Evolutionary conservation across 1,139 yeast species (phyloP).

Genomic region (Blastobotrys buckinghamii): DNA sequence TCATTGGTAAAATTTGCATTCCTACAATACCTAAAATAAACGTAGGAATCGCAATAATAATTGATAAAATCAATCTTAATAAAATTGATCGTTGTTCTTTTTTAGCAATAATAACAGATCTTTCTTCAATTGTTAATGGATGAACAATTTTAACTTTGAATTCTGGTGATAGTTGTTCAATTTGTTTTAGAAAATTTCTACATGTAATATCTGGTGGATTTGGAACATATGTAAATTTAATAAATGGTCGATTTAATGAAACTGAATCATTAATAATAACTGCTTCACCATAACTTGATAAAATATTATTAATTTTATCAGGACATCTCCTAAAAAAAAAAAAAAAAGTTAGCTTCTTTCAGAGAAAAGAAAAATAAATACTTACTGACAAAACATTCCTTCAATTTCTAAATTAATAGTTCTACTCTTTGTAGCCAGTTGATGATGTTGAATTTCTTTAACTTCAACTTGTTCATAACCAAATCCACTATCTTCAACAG

Average conservation of each 20-base stretch:
- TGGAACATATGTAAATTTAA: conserved; percentile 62
- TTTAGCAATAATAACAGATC: conserved; percentile 46
- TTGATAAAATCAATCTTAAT: conserved; percentile 45
- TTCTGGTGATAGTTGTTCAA: conserved; percentile 42
- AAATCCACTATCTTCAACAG: conserved; percentile 29
- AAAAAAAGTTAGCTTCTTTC: neutral
- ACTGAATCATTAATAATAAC: conserved; percentile 50
- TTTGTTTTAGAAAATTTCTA: conserved; percentile 46
- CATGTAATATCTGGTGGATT: conserved; percentile 45
- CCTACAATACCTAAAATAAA: conserved; percentile 63
- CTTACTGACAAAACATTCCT: conserved; percentile 59
- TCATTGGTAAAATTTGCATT: conserved; percentile 52
- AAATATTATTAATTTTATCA: conserved; percentile 44
- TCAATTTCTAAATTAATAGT: conserved; percentile 51
- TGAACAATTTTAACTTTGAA: conserved; percentile 53
- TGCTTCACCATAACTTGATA: conserved; percentile 51
- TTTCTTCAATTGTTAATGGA: conserved; percentile 58
- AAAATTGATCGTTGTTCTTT: conserved; percentile 46
- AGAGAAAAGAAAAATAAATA: too few relatives aligned
- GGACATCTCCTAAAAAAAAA: conserved; percentile 48
- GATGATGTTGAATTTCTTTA: conserved; percentile 16
- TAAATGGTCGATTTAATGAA: conserved; percentile 49
- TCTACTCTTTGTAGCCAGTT: conserved; percentile 37
- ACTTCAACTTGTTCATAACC: conserved; percentile 41
- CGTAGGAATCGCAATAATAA: conserved; percentile 59